These are phyloP conservation scores for Anastatica hierochuntica DNA, from an alignment of 345 rosid species.

Conservation along the genomic window DNA sequence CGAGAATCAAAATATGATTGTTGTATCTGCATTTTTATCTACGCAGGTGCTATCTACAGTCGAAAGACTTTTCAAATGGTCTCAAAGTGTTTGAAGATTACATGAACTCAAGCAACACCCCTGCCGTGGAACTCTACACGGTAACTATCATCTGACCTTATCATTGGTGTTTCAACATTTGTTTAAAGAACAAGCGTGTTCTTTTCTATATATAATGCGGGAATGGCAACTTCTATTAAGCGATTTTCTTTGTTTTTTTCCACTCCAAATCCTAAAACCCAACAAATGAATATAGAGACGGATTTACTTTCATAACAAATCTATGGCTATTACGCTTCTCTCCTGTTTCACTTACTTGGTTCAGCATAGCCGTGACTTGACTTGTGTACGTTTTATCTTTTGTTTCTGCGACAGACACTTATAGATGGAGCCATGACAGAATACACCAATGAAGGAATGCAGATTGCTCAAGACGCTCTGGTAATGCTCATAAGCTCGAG, in stretches of 20 bases:
- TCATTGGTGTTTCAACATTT: background rate
- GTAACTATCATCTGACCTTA: constrained; percentile 35
- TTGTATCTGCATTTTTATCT: background rate
- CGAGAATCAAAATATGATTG: background rate
- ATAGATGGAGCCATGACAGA: constrained; percentile 86
- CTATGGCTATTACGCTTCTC: background rate
- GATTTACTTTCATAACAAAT: background rate
- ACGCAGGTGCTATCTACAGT: constrained; percentile 69
- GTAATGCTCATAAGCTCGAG: constrained; percentile 30
- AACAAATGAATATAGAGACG: background rate
- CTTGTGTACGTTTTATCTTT: background rate
- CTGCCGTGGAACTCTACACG: constrained; percentile 47
- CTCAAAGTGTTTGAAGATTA: constrained; percentile 49
- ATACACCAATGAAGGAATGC: constrained; percentile 76
- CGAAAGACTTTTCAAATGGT: constrained; percentile 67
- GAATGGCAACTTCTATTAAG: background rate
- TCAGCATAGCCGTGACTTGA: background rate
- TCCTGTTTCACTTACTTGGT: background rate
- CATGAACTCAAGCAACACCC: constrained; percentile 42
- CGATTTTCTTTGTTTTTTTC: too few relatives aligned
- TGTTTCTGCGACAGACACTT: constrained; percentile 47
- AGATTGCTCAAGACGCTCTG: constrained; percentile 78
- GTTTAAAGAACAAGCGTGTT: background rate
- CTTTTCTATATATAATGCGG: background rate
- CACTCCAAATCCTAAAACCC: background rate